These are phyloP conservation scores for Cyberlindnera saturnus DNA, from an alignment of 805 yeast genomes.

Conservation along the genomic window DNA sequence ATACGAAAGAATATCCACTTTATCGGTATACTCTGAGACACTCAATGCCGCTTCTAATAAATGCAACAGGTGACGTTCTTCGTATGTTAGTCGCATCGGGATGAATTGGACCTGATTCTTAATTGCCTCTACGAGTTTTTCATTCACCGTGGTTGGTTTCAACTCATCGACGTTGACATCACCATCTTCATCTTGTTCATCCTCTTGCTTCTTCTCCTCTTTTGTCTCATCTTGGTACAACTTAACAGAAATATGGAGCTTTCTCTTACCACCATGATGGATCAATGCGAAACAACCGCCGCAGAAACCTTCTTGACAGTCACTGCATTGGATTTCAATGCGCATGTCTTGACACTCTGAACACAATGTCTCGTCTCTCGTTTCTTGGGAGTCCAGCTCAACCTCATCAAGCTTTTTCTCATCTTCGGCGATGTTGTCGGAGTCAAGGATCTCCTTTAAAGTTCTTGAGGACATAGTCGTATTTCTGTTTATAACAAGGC, in stretches of 20 bases:
- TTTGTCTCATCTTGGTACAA: conserved; percentile 17
- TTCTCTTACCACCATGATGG: conserved; percentile 64
- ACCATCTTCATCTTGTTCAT: conserved; percentile 18
- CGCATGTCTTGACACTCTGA: conserved; percentile 74
- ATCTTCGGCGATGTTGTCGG: conserved; percentile 29
- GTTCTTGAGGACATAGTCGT: conserved; percentile 18
- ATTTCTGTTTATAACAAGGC: neutral
- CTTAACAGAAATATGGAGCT: conserved; percentile 33
- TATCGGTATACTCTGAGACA: conserved; percentile 76
- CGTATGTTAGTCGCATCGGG: conserved; percentile 61
- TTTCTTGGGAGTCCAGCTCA: conserved; percentile 20
- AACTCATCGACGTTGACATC: conserved; percentile 8
- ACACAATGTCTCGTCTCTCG: conserved; percentile 40
- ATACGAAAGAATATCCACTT: conserved; percentile 64
- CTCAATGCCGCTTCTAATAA: conserved; percentile 70
- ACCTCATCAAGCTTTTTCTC: conserved; percentile 13
- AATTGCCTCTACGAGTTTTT: conserved; percentile 22
- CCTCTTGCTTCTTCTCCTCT: conserved; percentile 12
- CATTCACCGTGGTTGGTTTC: neutral
- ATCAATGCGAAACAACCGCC: conserved; percentile 61
- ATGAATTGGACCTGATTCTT: conserved; percentile 45
- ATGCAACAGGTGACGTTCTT: conserved; percentile 63
- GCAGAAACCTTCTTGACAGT: conserved; percentile 65
- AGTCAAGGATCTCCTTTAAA: conserved; percentile 32
- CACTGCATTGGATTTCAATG: conserved; percentile 50